A percentile compares a stretch with the other conserved stretches of the same genome.
These are phyloP conservation scores for Exophiala oligosperma DNA, from an alignment of 2,329 filamentous ascomycete genomes.

Conservation along the genomic window DNA sequence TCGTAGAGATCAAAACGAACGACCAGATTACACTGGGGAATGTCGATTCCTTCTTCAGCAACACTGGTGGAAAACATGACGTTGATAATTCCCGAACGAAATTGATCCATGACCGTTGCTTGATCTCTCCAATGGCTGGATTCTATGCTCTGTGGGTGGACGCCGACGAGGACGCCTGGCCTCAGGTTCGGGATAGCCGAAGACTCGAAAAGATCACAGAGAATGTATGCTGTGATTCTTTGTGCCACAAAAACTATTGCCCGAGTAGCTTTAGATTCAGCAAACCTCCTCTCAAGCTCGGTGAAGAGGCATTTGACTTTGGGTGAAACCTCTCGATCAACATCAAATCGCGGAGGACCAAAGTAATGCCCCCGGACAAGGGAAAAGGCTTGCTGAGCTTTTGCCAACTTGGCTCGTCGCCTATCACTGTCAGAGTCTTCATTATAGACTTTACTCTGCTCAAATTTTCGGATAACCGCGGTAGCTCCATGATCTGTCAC, in stretches of 20 bases:
- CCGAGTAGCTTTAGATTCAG: constrained; percentile 56
- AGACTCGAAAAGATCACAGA: constrained; percentile 66
- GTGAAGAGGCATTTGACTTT: constrained; percentile 68
- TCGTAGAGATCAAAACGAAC: constrained; percentile 78
- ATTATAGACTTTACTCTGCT: constrained; percentile 15
- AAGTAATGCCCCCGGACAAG: constrained; percentile 24
- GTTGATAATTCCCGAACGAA: constrained; percentile 59
- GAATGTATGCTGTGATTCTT: constrained; percentile 71
- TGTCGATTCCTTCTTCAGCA: constrained; percentile 66
- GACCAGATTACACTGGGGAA: constrained; percentile 66
- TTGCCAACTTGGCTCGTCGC: constrained; percentile 12
- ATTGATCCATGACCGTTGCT: constrained; percentile 67
- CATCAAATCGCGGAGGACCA: constrained; percentile 1
- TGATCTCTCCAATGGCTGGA: constrained; percentile 73
- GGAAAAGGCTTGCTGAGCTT: constrained; percentile 14
- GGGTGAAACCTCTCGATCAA: constrained; percentile 43
- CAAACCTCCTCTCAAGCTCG: constrained; percentile 65
- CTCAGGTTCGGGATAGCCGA: constrained; percentile 61
- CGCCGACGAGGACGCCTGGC: constrained; percentile 65
- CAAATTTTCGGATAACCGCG: constrained; percentile 15
- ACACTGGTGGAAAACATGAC: constrained; percentile 65
- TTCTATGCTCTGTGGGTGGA: constrained; percentile 55
- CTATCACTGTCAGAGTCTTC: constrained; percentile 9
- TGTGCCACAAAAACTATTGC: constrained; percentile 89
- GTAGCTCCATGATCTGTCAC: constrained; percentile 16